These are phyloP conservation scores for Meripilus lineatus DNA, from an alignment of 1,284 basidiomycete species.

Conservation along the genomic window DNA sequence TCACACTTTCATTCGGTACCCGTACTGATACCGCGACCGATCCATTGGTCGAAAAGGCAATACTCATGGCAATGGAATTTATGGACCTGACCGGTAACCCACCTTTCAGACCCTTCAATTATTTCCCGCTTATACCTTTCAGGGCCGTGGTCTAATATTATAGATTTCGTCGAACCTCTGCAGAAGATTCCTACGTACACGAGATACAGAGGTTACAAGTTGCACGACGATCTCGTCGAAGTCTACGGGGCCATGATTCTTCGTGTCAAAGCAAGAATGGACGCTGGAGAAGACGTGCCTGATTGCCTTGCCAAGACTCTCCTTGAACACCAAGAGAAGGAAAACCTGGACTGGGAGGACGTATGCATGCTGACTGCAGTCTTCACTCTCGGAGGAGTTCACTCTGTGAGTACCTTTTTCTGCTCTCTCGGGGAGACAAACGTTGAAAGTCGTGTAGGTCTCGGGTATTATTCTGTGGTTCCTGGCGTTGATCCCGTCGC, in stretches of 20 bases:
- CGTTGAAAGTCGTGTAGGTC: too few relatives aligned
- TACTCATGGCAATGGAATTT: conserved; percentile 32
- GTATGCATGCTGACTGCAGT: conserved; percentile 33
- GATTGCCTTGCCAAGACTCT: conserved; percentile 34
- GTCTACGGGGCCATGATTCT: conserved; percentile 34
- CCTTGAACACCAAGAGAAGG: conserved; percentile 23
- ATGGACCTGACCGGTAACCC: conserved; percentile 23
- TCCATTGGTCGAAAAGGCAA: conserved; percentile 26
- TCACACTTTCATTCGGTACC: conserved; percentile 30
- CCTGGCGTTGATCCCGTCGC: conserved; percentile 27
- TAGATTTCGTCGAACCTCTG: conserved; percentile 35
- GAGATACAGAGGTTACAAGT: conserved; percentile 25
- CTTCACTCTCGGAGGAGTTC: conserved; percentile 37
- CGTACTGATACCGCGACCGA: conserved; percentile 30
- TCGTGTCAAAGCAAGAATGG: conserved; percentile 28
- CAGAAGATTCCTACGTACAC: conserved; percentile 31
- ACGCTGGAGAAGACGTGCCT: conserved; percentile 30
- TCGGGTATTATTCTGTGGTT: conserved; percentile 28
- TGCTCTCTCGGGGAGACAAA: too few relatives aligned
- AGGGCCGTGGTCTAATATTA: conserved; percentile 36
- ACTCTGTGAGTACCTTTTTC: conserved; percentile 26
- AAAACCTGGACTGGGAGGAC: conserved; percentile 31
- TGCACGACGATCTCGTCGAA: conserved; percentile 29
- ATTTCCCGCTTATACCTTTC: conserved; percentile 10
- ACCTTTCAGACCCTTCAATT: conserved; percentile 17